Base-by-base conservation (phyloP, 345 rosid genomes). In the Rhodamnia rubescens region DNA sequence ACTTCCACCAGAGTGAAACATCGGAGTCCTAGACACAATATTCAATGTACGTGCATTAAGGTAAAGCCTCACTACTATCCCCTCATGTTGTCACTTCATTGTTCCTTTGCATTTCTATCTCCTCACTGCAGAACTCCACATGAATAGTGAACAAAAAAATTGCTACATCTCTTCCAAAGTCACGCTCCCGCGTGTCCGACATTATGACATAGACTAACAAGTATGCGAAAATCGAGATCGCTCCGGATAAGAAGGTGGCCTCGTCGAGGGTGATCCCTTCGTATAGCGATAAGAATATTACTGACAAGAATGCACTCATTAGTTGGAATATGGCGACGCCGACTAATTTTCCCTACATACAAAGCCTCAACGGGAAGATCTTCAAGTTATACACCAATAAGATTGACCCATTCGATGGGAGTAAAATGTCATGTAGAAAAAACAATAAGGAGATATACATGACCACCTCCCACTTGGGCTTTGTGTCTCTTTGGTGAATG, bases 141-240 rank as follows among this genome's bases (percentile, higher is more conserved):
- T 83, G 11, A 89, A 40, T 55, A 32, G 90, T 54, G 81, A 84
- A 82, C 96, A 93, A 57, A 96, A 95, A 51, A 94, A 90, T 49
- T 75, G 89, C 75, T 85, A 93, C 92, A 94, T 96, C 14, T 94
- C 98, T 84, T 95, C 99, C 27, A 96, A 83, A 12, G 91, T 92
- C 85, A n/a, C 89, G 87, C 15, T 98, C 98, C 51, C 87, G 92
- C 7, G 99, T 96, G 88, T 94, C 98, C 11, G 97, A 97, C 83
- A 90, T 80, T 58, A 88, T 86, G 20, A 86, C 54, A 53, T 84
- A 89, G 56, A 95, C 92, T 92, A 94, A 94, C 2, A 91, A 27
- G 91, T 92, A 93, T 4, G 92, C 92, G 53, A 86, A 89, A 11
- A 90, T 6, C 0, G 98, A 93, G 1, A 96, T 74, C 10, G 91